Evolutionary conservation across 2,329 filamentous ascomycete genomes (phyloP).

Genomic region (Sporothrix curviconia): DNA sequence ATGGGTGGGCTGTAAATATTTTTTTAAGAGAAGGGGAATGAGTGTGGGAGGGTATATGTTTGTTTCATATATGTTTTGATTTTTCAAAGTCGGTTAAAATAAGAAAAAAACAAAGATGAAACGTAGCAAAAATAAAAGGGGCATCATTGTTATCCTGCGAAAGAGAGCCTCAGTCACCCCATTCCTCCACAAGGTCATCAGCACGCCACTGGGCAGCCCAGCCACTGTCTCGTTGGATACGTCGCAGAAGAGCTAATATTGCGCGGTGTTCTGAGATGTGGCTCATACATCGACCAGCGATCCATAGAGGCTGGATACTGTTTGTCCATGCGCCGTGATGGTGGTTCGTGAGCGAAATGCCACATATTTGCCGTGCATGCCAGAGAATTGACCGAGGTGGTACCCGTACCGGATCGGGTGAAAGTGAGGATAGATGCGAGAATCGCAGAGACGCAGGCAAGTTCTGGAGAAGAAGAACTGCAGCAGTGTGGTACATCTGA

Average conservation of each 20-base stretch:
- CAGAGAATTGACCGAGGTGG: not conserved
- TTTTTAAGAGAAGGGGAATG: too few relatives aligned
- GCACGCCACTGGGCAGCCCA: not conserved
- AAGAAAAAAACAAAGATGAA: too few relatives aligned
- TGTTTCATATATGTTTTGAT: too few relatives aligned
- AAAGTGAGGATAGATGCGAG: too few relatives aligned
- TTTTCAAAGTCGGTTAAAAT: too few relatives aligned
- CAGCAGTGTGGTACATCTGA: not conserved
- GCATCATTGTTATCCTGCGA: too few relatives aligned
- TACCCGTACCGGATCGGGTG: too few relatives aligned
- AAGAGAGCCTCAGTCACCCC: too few relatives aligned
- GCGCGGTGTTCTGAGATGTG: not conserved
- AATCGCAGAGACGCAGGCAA: not conserved
- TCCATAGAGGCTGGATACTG: not conserved
- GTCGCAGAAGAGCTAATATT: not conserved
- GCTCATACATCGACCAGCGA: not conserved
- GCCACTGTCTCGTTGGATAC: not conserved
- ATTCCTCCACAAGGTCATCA: not conserved
- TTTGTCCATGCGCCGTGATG: not conserved
- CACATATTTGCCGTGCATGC: not conserved
- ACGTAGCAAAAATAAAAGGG: too few relatives aligned
- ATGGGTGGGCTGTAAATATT: too few relatives aligned
- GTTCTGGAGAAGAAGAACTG: not conserved
- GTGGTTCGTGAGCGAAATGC: not conserved
- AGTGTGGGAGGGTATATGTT: too few relatives aligned